Base-by-base conservation (phyloP, 75 land plant species). In the Ceratopteris richardii region DNA sequence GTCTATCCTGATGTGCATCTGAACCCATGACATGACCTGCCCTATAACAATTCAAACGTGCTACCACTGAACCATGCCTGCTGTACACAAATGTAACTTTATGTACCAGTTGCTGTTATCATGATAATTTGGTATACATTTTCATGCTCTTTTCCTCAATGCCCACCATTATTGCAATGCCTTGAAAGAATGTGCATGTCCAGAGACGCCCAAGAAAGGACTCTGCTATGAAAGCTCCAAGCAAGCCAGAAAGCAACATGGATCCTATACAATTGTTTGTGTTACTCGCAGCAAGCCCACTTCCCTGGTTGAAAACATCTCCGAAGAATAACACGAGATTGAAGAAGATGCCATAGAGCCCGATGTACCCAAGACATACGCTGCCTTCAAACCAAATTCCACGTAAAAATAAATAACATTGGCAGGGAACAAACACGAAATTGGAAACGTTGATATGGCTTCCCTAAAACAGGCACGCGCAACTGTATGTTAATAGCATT, bases 141-240 rank as follows among this genome's bases (percentile, higher is more conserved):
- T n/a, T n/a, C n/a, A n/a, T n/a, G n/a, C n/a, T n/a, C n/a, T n/a
- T n/a, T n/a, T n/a, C n/a, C n/a, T n/a, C n/a, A n/a, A n/a, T n/a
- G 42, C 76, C 77, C 46, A 81, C 84, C 58, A 70, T 26, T 0
- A 73, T 47, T 27, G 66, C 74, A 33, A 79, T 63, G 63, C 50
- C 69, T 51, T 77, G 79, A 67, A 87, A 87, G 11, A 84, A 48
- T 29, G 80, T 75, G 62, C 89, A 81, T 25, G 92, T 81, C 67
- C 72, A 59, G 51, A 74, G 85, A 60, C 88, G 74, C 23, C 92
- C 92, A 55, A 76, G 69, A 60, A 82, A 87, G 10, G 88, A 70
- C 24, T 87, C 91, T 57, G 90, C 83, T 7, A 84, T 60, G 61
- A 84, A 87, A 9, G 87, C 88, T 44, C 92, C 92, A 0, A 87